Evolutionary conservation across 2,329 filamentous ascomycete species (phyloP).

Genomic region (Calonectria pauciramosa): DNA sequence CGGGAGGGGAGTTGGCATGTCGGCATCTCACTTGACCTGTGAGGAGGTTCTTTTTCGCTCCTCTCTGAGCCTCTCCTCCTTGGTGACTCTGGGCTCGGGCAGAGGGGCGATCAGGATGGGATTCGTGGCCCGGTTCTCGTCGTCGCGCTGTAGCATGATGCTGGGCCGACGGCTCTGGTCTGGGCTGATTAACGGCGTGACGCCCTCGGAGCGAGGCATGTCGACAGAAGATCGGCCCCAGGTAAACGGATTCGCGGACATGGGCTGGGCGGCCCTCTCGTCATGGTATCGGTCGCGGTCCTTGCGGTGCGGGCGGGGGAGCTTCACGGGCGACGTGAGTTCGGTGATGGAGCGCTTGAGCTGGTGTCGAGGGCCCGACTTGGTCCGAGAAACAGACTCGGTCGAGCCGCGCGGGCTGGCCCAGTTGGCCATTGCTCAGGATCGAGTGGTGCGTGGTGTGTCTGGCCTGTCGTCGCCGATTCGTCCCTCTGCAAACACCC

Average conservation of each 20-base stretch:
- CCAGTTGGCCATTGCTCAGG: conserved; percentile 38
- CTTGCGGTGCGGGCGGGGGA: conserved; percentile 51
- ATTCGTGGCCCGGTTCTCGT: conserved; percentile 39
- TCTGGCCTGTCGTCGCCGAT: conserved; percentile 18
- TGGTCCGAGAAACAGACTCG: conserved; percentile 42
- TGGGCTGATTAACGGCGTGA: conserved; percentile 59
- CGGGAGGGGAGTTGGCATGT: neutral
- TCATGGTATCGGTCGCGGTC: conserved; percentile 47
- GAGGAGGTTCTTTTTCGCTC: conserved; percentile 52
- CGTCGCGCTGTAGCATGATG: conserved; percentile 51
- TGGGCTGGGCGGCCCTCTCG: conserved; percentile 42
- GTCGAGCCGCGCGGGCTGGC: conserved; percentile 42
- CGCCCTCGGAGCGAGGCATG: conserved; percentile 59
- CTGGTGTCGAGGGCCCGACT: conserved; percentile 60
- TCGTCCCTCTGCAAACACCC: conserved; percentile 9
- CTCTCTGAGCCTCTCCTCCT: conserved; percentile 56
- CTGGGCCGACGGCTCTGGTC: conserved; percentile 60
- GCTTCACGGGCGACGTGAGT: conserved; percentile 61
- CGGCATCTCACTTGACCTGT: conserved; percentile 49
- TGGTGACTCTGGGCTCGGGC: conserved; percentile 44
- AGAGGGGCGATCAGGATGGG: conserved; percentile 11
- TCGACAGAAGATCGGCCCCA: conserved; percentile 60
- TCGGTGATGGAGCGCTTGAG: conserved; percentile 70
- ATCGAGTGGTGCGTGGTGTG: conserved; percentile 10
- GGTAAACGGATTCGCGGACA: conserved; percentile 45